Evolutionary conservation across 2,329 filamentous ascomycete genomes (phyloP).

Genomic region (Hypocreales sp.): DNA sequence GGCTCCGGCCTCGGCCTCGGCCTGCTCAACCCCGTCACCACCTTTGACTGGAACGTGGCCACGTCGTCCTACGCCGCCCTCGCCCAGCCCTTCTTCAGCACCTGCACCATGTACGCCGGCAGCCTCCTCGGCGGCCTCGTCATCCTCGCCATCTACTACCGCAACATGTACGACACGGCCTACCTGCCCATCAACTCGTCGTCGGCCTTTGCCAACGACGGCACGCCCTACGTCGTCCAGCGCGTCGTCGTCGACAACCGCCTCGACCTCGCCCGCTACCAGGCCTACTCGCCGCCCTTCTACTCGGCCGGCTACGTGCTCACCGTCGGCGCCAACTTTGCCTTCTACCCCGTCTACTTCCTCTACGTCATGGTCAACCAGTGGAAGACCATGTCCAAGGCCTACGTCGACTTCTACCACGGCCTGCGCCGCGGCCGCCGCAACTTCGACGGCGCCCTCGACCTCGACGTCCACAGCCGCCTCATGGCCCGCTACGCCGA

Average conservation of each 20-base stretch:
- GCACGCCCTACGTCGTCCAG: constrained; percentile 16
- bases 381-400: constrained; percentile 12
- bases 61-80: constrained; percentile 22
- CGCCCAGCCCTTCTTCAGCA: constrained; percentile 21
- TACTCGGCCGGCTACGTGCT: constrained; percentile 26
- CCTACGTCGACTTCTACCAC: constrained; percentile 22
- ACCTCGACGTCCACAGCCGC: constrained; percentile 24
- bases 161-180: constrained; percentile 25
- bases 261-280: constrained; percentile 21
- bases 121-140: constrained; percentile 19
- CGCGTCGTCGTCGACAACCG: constrained; percentile 21
- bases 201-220: constrained; percentile 25
- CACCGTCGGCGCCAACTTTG: constrained; percentile 24
- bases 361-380: constrained; percentile 24
- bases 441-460: constrained; percentile 24
- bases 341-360: constrained; percentile 27
- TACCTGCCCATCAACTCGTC: constrained; percentile 31
- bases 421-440: constrained; percentile 21
- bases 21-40: constrained; percentile 18
- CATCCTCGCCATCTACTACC: constrained; percentile 25
- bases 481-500: constrained; percentile 25
- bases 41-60: constrained; percentile 24
- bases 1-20: constrained; percentile 26
- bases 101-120: constrained; percentile 19
- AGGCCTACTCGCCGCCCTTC: constrained; percentile 26